Evolutionary conservation across 202 grass and related monocot species (phyloP), one percentile per base, ranked within the genome.

Genomic region (Musa balbisiana): DNA sequence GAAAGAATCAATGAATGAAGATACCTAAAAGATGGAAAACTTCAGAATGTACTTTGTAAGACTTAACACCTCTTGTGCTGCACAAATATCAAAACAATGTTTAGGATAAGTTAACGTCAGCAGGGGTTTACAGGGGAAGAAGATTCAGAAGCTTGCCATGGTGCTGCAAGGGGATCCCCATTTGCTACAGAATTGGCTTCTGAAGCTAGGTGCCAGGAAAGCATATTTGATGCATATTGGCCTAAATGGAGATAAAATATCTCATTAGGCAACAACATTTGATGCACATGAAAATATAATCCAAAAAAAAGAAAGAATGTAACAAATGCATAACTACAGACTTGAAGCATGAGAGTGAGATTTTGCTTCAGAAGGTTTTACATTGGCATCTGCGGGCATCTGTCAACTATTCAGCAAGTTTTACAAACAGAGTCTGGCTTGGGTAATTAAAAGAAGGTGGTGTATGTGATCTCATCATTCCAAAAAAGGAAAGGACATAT

Each of bases 131-230:
- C 27, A 63, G 19, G 11, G 29, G 80, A 71, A 20, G 8, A 69
- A 77, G 11, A 59, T 50, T 14, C 59, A n/a, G 8, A 70, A 73
- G 66, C 83, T 89, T 90, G 85, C 95, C 51, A 54, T 21, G 66
- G 56, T 73, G 85, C 79, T 80, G 83, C 59, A 62, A 78, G 81
- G 73, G 64, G n/a, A 76, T 80, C 51, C 74, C 76, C 82, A 76
- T 74, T 82, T 43, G 69, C 80, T 83, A 85, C 81, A 73, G 87
- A 62, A 76, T 86, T 87, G 25, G 77, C 84, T 74, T 99, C 95
- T 17, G 91, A 84, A 85, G 89, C 87, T 80, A 95, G 85, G 83
- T 90, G 87, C 95, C 95, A 99, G 66, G 85, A 87, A 83, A 99
- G 95, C 76, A 91, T 94, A 74, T 94, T 99, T 70, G 84, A 86